These are phyloP conservation scores for Malassezia caprae DNA, from an alignment of 1,284 basidiomycete genomes.

Conservation along the genomic window DNA sequence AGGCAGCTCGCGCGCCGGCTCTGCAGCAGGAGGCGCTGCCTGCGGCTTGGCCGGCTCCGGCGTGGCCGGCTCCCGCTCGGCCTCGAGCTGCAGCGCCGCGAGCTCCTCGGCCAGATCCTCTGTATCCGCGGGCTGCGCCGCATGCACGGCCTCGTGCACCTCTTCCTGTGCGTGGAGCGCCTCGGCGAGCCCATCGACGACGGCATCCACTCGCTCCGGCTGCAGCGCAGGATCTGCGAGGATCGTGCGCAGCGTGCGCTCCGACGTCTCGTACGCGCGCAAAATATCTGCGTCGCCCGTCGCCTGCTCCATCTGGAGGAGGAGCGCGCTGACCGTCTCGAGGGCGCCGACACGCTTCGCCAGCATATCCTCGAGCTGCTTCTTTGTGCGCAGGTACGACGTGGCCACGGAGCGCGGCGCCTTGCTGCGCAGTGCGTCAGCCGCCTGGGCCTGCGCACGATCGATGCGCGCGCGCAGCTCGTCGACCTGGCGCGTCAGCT, in stretches of 20 bases:
- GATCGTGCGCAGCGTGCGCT: constrained; percentile 63
- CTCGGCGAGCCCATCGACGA: constrained; percentile 74
- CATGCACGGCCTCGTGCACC: constrained; percentile 66
- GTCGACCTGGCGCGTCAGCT: constrained; percentile 61
- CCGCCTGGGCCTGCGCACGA: constrained; percentile 62
- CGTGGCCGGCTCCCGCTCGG: not conserved
- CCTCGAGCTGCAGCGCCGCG: constrained; percentile 16
- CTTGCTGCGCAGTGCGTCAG: constrained; percentile 58
- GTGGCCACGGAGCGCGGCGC: constrained; percentile 62
- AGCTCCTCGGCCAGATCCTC: constrained; percentile 45
- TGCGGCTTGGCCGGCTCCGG: not conserved
- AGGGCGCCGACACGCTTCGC: constrained; percentile 64
- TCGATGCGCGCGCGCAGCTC: constrained; percentile 60
- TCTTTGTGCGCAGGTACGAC: constrained; percentile 65
- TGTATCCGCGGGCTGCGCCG: constrained; percentile 52
- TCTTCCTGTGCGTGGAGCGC: constrained; percentile 70
- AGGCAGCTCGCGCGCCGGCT: not conserved
- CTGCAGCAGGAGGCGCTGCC: not conserved
- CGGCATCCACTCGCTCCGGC: constrained; percentile 66
- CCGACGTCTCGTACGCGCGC: constrained; percentile 70
- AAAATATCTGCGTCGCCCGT: constrained; percentile 83
- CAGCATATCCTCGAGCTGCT: constrained; percentile 67
- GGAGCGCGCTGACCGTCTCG: constrained; percentile 63
- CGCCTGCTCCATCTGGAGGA: constrained; percentile 74
- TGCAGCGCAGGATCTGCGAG: constrained; percentile 70